Base-by-base conservation (phyloP, 1,284 basidiomycete species). In the Trametes polyzona region DNA sequence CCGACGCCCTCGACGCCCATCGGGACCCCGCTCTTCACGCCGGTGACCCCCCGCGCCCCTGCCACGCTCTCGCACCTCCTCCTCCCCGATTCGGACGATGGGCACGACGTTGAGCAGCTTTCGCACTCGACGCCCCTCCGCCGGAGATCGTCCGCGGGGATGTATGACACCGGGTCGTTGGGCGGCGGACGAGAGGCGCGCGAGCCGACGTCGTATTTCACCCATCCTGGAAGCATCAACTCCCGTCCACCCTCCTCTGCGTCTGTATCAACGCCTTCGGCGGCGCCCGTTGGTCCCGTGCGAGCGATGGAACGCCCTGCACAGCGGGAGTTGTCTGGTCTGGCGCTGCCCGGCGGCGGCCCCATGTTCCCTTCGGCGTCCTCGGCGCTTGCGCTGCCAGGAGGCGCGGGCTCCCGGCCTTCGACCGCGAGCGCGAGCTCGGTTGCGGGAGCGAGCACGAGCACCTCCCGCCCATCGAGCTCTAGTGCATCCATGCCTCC, bases 21-120 rank as follows among this genome's bases (percentile, higher is more conserved):
- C 4, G 41, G 27, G 5, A 77, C 70, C 59, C 78, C 60, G 72
- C 76, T 57, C 67, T 72, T 73, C 75, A 58, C 78, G 70, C 59
- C 71, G 64, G 65, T 74, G 70, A 71, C 71, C 10, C 69, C 71
- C 27, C 67, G 71, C 40, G 65, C 57, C 23, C 62, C 74, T 73
- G 43, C 78, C 76, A 76, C 78, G 33, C 72, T 85, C 57, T 79
- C 82, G 4, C 82, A 83, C 68, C 74, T 84, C 43, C 73, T 86
- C 7, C 76, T 79, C 63, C 72, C 71, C 47, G 57, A 57, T 42
- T 48, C 76, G 55, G 76, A 74, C 65, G 70, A 84, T 59, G 66
- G 67, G 44, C 27, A 47, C 40, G 61, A 64, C 36, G 48, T 47
- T 39, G 71, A 74, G 30, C 67, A 70, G 52, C 70, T 74, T 32